A percentile compares a stretch with the other conserved stretches of the same genome.
Evolutionary conservation across 2,329 filamentous ascomycete genomes (phyloP).

Genomic region (Ophiostoma quercus): DNA sequence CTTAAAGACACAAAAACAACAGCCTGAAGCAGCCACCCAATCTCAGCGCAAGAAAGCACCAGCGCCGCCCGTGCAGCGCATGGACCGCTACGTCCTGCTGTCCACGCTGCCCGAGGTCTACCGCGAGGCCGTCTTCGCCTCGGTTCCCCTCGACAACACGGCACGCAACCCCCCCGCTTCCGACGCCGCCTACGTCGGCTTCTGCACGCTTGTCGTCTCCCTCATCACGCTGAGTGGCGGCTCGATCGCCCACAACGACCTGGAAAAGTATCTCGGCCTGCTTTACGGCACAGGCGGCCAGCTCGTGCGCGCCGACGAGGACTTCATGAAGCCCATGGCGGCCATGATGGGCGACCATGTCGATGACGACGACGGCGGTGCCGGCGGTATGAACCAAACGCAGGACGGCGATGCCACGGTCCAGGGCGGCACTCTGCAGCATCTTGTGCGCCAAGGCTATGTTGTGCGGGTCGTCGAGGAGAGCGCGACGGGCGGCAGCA

Average conservation of each 20-base stretch:
- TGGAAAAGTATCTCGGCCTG: conserved; percentile 56
- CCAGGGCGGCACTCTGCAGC: conserved; percentile 36
- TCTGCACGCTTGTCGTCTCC: conserved; percentile 76
- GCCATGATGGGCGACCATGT: conserved; percentile 27
- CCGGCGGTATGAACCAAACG: not conserved
- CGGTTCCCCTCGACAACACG: conserved; percentile 49
- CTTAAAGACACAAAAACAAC: conserved; percentile 15
- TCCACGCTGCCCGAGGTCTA: conserved; percentile 66
- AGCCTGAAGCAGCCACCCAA: conserved; percentile 1
- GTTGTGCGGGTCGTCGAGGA: conserved; percentile 67
- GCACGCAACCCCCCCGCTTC: conserved; percentile 46
- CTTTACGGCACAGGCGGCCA: conserved; percentile 30
- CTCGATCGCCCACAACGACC: conserved; percentile 67
- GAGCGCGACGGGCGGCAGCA: conserved; percentile 32
- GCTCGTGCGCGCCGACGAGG: conserved; percentile 47
- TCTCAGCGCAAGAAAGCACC: conserved; percentile 9
- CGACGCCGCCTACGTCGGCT: conserved; percentile 73
- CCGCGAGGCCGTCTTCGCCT: conserved; percentile 41
- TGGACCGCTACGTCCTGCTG: conserved; percentile 71
- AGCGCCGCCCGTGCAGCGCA: conserved; percentile 31
- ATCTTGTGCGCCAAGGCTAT: conserved; percentile 78
- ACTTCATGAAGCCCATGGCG: conserved; percentile 55
- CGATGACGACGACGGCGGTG: conserved; percentile 26
- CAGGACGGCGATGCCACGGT: conserved; percentile 8
- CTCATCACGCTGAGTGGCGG: conserved; percentile 72